phyloP scores from a whole-genome alignment of 495 filamentous ascomycete species.

The Talaromyces liani region DNA sequence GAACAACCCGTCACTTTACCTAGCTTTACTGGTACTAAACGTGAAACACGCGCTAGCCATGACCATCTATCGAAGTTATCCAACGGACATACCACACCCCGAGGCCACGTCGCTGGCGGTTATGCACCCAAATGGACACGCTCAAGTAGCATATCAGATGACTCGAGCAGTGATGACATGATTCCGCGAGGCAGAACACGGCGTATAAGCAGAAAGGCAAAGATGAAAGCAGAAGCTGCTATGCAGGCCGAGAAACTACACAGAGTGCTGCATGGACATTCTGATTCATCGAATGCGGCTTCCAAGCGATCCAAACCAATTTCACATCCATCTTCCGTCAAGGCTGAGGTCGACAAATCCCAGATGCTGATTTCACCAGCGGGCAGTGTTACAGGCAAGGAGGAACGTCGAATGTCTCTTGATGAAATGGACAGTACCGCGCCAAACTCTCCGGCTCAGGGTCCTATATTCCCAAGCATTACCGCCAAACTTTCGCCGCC shows the following conservation, averaged over 20 bases:
- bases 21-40: background rate
- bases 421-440: slow-evolving; percentile 41
- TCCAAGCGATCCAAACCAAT: background rate
- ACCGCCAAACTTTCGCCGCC: slow-evolving; percentile 48
- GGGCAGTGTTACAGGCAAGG: slow-evolving; percentile 28
- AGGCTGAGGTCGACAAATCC: background rate
- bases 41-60: background rate
- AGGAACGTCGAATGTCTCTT: slow-evolving; percentile 32
- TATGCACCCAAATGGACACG: slow-evolving; percentile 7
- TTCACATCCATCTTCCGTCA: background rate
- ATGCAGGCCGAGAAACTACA: background rate
- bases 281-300: slow-evolving; percentile 1
- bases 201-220: background rate
- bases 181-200: slow-evolving; percentile 8
- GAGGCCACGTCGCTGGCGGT: background rate
- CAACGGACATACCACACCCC: background rate
- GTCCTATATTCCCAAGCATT: slow-evolving; percentile 48
- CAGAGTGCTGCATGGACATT: background rate
- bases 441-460: slow-evolving; percentile 38
- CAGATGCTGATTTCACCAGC: slow-evolving; percentile 22
- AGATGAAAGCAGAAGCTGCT: slow-evolving; percentile 3
- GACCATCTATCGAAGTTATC: background rate
- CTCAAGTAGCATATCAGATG: slow-evolving; percentile 4
- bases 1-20: background rate
- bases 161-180: background rate